These are phyloP conservation scores for Coprinopsis cinerea DNA, from an alignment of 768 basidiomycete genomes.

Conservation along the genomic window DNA sequence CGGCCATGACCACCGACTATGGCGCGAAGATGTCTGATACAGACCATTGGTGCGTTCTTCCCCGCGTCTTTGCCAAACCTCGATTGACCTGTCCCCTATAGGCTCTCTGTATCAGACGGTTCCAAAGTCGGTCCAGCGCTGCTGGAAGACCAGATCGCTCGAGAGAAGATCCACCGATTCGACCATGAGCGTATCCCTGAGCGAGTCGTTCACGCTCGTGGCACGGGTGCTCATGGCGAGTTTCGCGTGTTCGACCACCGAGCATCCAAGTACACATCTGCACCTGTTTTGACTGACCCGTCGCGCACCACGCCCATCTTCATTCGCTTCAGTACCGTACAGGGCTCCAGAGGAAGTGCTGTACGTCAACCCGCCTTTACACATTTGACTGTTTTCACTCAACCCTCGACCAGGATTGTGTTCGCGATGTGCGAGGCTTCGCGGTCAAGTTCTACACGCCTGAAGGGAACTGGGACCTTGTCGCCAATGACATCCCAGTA, in stretches of 20 bases:
- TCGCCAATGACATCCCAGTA: slow-evolving; percentile 79
- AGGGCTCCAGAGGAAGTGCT: slow-evolving; percentile 76
- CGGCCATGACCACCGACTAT: slow-evolving; percentile 53
- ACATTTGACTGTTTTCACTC: neutral
- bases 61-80: neutral
- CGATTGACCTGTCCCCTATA: slow-evolving; percentile 17
- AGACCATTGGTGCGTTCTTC: slow-evolving; percentile 50
- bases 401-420: slow-evolving; percentile 44
- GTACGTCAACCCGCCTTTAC: slow-evolving; percentile 36
- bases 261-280: slow-evolving; percentile 66
- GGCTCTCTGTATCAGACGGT: slow-evolving; percentile 50
- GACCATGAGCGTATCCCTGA: slow-evolving; percentile 91
- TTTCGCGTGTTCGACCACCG: slow-evolving; percentile 70
- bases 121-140: slow-evolving; percentile 58
- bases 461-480: slow-evolving; percentile 85
- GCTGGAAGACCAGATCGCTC: slow-evolving; percentile 71
- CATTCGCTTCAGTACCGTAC: slow-evolving; percentile 82
- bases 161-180: slow-evolving; percentile 74
- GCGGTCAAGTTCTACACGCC: slow-evolving; percentile 78
- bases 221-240: slow-evolving; percentile 75
- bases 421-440: slow-evolving; percentile 85
- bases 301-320: slow-evolving; percentile 71
- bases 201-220: slow-evolving; percentile 69
- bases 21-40: slow-evolving; percentile 56
- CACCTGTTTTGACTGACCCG: slow-evolving; percentile 67